Evolutionary conservation across 495 filamentous ascomycete species (phyloP), one percentile per base, ranked within the genome.

Genomic region (Podospora appendiculata): DNA sequence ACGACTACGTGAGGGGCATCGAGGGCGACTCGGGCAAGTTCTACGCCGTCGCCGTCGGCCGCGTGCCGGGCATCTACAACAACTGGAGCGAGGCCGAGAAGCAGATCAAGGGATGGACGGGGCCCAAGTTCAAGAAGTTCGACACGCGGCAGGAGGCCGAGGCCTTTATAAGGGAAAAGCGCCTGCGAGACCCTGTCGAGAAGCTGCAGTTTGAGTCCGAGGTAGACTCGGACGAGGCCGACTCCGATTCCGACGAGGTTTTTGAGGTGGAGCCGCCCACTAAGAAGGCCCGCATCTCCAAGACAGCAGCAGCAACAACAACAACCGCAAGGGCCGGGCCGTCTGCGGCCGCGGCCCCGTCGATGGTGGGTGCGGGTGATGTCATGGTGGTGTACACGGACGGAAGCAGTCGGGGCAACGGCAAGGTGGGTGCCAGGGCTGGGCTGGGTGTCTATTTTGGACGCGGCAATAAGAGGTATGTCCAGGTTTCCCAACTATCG

Each of bases 391-490:
- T 96, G 47, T 95, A 89, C 68, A 97, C 93, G 1, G 93, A 98
- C 65, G 93, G 93, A 10, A 93, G 87, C 54, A 78, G 81, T 55
- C 73, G 85, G 19, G 77, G 81, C 43, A 97, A 98, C 70, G 93
- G 93, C 11, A 77, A 75, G 47, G 58, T 68, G 0, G 76, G 82
- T 7, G 88, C 93, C 32, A 71, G 75, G 6, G 92, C 88, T 6
- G 93, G 93, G 4, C 79, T 96, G 8, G 93, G 93, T 0, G 91
- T 96, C 33, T 96, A 75, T 52, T 96, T 96, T 68, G 89, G 88
- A 7, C 73, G 74, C n/a, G 70, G 67, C 1, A 88, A 95, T 65
- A 53, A 69, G 47, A 81, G 87, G 89, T 91, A 71, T 58, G 75
- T 71, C 19, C 33, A 9, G 5, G 2, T 25, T 25, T 5, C 25